phyloP scores from a whole-genome alignment of 805 yeast species.

The Sugiyamaella americana region DNA sequence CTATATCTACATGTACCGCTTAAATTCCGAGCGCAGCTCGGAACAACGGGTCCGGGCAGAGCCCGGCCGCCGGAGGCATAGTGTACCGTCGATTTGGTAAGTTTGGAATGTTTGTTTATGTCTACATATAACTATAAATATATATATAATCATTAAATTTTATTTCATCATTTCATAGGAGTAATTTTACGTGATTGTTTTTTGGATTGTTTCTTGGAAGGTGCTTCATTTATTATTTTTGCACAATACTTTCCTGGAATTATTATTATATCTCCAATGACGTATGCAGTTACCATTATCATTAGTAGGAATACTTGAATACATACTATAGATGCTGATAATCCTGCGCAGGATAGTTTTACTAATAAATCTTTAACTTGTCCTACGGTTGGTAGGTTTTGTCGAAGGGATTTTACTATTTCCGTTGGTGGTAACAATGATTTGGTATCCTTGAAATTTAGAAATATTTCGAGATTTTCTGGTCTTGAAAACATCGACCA shows the following conservation, averaged over 20 bases:
- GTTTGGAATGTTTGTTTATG: too few relatives aligned
- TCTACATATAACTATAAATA: too few relatives aligned
- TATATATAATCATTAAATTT: too few relatives aligned
- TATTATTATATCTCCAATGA: conserved; percentile 16
- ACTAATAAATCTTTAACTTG: conserved; percentile 2
- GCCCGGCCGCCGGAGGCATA: neutral
- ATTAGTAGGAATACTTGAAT: conserved; percentile 18
- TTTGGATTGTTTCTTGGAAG: neutral
- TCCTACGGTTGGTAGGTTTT: conserved; percentile 3
- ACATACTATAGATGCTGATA: conserved; percentile 15
- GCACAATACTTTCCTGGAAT: neutral
- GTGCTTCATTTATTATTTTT: neutral
- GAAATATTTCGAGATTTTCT: conserved; percentile 13
- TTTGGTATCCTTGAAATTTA: neutral
- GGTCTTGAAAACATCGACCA: conserved; percentile 22
- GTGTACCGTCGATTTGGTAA: too few relatives aligned
- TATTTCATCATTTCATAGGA: neutral
- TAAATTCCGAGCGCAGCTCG: neutral
- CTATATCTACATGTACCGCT: too few relatives aligned
- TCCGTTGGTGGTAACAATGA: conserved; percentile 20
- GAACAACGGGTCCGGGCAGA: neutral
- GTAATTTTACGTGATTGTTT: neutral
- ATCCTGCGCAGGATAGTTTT: conserved; percentile 10
- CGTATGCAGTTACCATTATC: conserved; percentile 19
- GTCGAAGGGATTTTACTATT: conserved; percentile 11